These are phyloP conservation scores for Plectosphaerella plurivora DNA, from an alignment of 2,329 filamentous ascomycete genomes.

Conservation along the genomic window DNA sequence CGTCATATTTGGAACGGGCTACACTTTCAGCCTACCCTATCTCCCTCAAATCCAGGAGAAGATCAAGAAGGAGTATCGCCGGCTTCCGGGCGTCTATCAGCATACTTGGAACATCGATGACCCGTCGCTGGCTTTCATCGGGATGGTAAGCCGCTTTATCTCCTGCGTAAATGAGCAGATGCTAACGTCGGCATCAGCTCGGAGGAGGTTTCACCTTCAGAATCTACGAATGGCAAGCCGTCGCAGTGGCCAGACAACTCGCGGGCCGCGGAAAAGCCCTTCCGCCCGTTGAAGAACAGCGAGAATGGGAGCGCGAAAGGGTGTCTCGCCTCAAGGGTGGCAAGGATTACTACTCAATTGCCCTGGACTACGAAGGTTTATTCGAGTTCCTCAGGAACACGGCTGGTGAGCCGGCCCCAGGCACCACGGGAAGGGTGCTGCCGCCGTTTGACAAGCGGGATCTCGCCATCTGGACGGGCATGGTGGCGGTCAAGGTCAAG, in stretches of 20 bases:
- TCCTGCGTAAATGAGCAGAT: no score
- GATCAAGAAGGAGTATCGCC: conserved; percentile 28
- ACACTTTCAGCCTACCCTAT: conserved; percentile 53
- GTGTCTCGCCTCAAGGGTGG: conserved; percentile 22
- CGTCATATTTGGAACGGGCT: conserved; percentile 57
- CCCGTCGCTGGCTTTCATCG: conserved; percentile 26
- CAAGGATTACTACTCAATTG: conserved; percentile 26
- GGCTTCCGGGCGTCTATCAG: conserved; percentile 28
- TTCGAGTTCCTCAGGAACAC: conserved; percentile 33
- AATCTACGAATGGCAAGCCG: conserved; percentile 32
- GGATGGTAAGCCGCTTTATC: conserved; percentile 21
- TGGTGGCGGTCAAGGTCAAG: conserved; percentile 21
- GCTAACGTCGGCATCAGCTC: conserved; percentile 14
- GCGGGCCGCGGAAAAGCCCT: conserved; percentile 22
- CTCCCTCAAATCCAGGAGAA: conserved; percentile 39
- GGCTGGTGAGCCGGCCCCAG: conserved; percentile 33
- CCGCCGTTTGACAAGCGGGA: conserved; percentile 36
- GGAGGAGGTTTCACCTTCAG: conserved; percentile 31
- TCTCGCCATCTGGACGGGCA: conserved; percentile 24
- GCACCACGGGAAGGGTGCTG: conserved; percentile 30
- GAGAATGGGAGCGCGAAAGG: conserved; percentile 24
- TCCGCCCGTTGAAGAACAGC: conserved; percentile 21
- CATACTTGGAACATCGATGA: conserved; percentile 30
- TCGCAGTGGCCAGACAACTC: conserved; percentile 28
- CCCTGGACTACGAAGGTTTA: conserved; percentile 29